A percentile compares a stretch with the other conserved stretches of the same genome.
phyloP scores from a whole-genome alignment of 345 rosid species.

The Jatropha curcas region DNA sequence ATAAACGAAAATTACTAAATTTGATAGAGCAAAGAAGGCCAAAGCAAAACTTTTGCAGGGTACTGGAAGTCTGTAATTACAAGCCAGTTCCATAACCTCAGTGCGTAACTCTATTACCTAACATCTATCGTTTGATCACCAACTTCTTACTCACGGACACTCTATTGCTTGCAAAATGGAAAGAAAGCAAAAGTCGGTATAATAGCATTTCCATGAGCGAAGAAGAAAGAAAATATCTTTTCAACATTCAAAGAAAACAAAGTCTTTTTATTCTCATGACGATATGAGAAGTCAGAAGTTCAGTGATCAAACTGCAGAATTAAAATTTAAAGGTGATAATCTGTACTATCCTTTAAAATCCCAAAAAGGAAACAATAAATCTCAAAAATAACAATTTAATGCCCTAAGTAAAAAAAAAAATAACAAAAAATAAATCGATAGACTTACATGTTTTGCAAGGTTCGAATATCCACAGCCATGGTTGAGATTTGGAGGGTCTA shows the following conservation, averaged over 20 bases:
- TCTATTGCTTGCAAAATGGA: not conserved
- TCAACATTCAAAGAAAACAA: not conserved
- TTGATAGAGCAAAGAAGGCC: too few species aligned
- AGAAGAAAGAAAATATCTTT: not conserved
- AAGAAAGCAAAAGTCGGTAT: not conserved
- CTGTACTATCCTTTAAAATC: not conserved
- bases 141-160: not conserved
- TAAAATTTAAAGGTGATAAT: not conserved
- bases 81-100: not conserved
- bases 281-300: not conserved
- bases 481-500: not conserved
- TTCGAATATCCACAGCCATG: conserved; percentile 5
- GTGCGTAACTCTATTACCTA: not conserved
- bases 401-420: not conserved
- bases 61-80: too few species aligned
- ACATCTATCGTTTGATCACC: not conserved
- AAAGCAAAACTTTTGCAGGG: too few species aligned
- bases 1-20: too few species aligned
- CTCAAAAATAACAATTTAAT: not conserved
- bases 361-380: not conserved
- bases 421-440: not conserved
- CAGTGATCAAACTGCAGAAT: conserved; percentile 1
- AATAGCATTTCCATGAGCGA: not conserved
- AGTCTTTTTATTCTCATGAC: not conserved
- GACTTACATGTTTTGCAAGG: conserved; percentile 13